Percentiles rank a stretch among this genome's conserved stretches.
Conservation (phyloP, 1,284 basidiomycete species). For the Sporisorium iseilematis-ciliati region DNA sequence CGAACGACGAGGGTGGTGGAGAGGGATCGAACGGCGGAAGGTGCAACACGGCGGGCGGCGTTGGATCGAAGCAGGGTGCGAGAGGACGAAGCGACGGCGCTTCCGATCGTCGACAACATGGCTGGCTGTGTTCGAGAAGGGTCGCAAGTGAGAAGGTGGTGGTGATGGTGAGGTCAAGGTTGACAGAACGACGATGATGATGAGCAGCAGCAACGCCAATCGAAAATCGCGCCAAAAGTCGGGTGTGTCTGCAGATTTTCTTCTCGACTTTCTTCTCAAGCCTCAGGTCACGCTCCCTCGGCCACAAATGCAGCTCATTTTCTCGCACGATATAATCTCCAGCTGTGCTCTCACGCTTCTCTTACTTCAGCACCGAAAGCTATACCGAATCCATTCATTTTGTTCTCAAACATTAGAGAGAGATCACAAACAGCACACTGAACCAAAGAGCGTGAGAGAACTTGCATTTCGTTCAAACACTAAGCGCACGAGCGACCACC, state of each 20-base stretch:
- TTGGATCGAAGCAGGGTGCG: slow-evolving; percentile 11
- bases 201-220: neutral
- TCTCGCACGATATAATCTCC: neutral
- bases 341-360: neutral
- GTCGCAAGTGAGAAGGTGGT: too few relatives aligned
- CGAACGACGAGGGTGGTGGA: slow-evolving; percentile 11
- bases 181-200: neutral
- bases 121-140: neutral
- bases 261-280: slow-evolving; percentile 10
- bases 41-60: slow-evolving; percentile 8
- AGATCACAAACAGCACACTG: too few relatives aligned
- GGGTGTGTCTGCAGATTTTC: slow-evolving; percentile 14
- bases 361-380: neutral
- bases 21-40: slow-evolving; percentile 17
- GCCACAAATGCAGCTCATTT: too few relatives aligned
- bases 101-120: slow-evolving; percentile 26
- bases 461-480: slow-evolving; percentile 31
- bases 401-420: neutral
- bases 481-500: slow-evolving; percentile 3
- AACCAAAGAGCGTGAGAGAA: slow-evolving; percentile 11
- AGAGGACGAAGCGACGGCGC: slow-evolving; percentile 38
- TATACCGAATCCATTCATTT: too few relatives aligned
- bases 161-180: slow-evolving; percentile 5
- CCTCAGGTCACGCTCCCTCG: slow-evolving; percentile 6
- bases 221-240: slow-evolving; percentile 1